Base-by-base conservation (phyloP, 164 flowering plant species). In the Hamamelis virginiana region DNA sequence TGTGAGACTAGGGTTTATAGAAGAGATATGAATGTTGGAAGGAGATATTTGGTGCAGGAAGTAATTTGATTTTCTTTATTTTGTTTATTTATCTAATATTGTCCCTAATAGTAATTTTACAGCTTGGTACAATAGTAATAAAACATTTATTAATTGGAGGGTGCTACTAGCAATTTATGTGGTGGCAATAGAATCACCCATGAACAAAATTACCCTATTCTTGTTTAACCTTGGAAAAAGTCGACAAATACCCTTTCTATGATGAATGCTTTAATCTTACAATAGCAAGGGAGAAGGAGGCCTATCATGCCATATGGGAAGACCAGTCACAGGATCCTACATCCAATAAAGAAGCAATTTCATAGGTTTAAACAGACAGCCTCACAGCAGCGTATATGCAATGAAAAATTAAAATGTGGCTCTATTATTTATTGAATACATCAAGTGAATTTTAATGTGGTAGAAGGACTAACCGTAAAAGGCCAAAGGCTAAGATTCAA, bases 321-420 rank as follows among this genome's bases (percentile, higher is more conserved):
- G 90, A 71, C 84, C 90, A 22, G 98, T 95, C 15, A 92, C 94
- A 33, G 97, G 98, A 80, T 95, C 98, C 97, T 94, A 86, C 72
- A 80, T 46, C 41, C 45, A 55, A 69, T 38, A 69, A 50, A 76
- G 23, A 74, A 61, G 65, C 16, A 57, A 50, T 8, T 45, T 52
- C 8, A 47, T 50, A 43, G 45, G 50, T 67, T 41, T 12, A 18
- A 69, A 69, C 19, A 18, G 52, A 56, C 12, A 27, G 64, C 13
- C 45, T 15, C 11, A 56, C 23, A 64, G 56, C 9, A 11, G 22
- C 23, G 58, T 44, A 9, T 33, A 33, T 33, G 41, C 41, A 33
- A 2, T 33, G 41, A 33, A 33, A 2, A 33, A 33, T 33, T 33
- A 6, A 33, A 33, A 2, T 33, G n/a, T n/a, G n/a, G 41, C 41